Base-by-base conservation (phyloP, 2,329 filamentous ascomycete genomes). In the Penicillium sp. region DNA sequence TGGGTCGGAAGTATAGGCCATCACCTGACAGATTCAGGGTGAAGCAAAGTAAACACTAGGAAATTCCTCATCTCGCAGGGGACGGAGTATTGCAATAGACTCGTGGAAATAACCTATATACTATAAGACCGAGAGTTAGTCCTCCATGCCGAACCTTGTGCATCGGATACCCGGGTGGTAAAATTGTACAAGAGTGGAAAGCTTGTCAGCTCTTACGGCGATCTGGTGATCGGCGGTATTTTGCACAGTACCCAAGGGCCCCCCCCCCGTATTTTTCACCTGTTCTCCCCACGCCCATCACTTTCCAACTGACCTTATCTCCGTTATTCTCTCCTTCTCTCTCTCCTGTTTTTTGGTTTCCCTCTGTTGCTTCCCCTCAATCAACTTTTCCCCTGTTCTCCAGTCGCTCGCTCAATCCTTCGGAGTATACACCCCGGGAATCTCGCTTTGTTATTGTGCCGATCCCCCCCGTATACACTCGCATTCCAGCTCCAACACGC, bases 341-440 rank as follows among this genome's bases (percentile, higher is more conserved):
- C 18, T 21, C 31, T 24, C n/a, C 21, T 29, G 15, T 31, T 18
- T 6, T 33, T n/a, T 10, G 7, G 18, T 26, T 21, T 38, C 6
- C 9, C 16, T 42, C 36, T 43, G 9, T 42, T 34, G 34, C 33
- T 38, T 34, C 16, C 42, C 45, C 7, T 26, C 28, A 7, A 15
- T 34, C 18, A 24, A 28, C 26, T 29, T 29, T 23, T 9, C 10
- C 28, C 28, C 28, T 12, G 7, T 29, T 26, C 55, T 54, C 53
- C 56, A 49, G 53, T 54, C 58, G 52, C 53, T 61, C 58, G 56
- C 58, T 58, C 49, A 54, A 16, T 43, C 49, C 24, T 51, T 45
- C 54, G 50, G 52, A 55, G 52, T 53, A 49, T 47, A 54, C 54
- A 36, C 26, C 42, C 33, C 36, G 21, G 39, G 47, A 42, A 43